Evolutionary conservation across 306 rosid genomes (phyloP).

Genomic region (Pachyrhizus erosus): DNA sequence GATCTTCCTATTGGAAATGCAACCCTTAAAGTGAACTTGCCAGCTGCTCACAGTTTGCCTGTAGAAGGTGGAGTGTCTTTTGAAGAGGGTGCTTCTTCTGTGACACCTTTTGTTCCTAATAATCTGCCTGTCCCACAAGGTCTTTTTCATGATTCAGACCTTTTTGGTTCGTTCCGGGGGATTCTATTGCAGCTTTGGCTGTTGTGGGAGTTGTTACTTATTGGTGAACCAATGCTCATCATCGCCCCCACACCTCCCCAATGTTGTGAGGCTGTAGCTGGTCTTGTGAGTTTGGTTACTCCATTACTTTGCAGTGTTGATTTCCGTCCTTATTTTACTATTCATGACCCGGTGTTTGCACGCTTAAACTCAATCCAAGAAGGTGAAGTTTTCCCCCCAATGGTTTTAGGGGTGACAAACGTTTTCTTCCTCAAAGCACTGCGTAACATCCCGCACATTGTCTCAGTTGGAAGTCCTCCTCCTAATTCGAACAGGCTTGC

Average conservation of each 20-base stretch:
- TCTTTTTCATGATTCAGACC: constrained; percentile 89
- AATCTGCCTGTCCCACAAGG: constrained; percentile 81
- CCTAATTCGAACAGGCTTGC: constrained; percentile 62
- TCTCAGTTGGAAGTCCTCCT: constrained; percentile 93
- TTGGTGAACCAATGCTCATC: constrained; percentile 91
- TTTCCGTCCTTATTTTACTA: constrained; percentile 95
- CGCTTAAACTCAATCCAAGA: constrained; percentile 73
- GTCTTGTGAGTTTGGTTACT: constrained; percentile 94
- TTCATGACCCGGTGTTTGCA: constrained; percentile 84
- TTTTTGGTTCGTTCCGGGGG: constrained; percentile 83
- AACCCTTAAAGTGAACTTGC: constrained; percentile 80
- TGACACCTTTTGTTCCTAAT: constrained; percentile 77
- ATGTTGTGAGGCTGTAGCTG: constrained; percentile 93
- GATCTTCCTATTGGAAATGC: constrained; percentile 98
- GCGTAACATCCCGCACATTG: constrained; percentile 70
- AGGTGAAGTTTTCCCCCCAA: constrained; percentile 76
- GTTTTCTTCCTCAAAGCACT: constrained; percentile 93
- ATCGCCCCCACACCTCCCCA: constrained; percentile 97
- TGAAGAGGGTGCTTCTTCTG: constrained; percentile 71
- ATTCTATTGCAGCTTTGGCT: constrained; percentile 91
- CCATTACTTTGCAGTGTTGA: constrained; percentile 90
- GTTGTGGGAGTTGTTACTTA: constrained; percentile 88
- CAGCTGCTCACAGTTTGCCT: constrained; percentile 82
- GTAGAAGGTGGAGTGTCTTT: constrained; percentile 56
- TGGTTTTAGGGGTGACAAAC: constrained; percentile 92